Percentiles rank a stretch among this genome's conserved stretches.
Evolutionary conservation across 2,329 filamentous ascomycete species (phyloP).

Genomic region (Waltergamsia citrina): DNA sequence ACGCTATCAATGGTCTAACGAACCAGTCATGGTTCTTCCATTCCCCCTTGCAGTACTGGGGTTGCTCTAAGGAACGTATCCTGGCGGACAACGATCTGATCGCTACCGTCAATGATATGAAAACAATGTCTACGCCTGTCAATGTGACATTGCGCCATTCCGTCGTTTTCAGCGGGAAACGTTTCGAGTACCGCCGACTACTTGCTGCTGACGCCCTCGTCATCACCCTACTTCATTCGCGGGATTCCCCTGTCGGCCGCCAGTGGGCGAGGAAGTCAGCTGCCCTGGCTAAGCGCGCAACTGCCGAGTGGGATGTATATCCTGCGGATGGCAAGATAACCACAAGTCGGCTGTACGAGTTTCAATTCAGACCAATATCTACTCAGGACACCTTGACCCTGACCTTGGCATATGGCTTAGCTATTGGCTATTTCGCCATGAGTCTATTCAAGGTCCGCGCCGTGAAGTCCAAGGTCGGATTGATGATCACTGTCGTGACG

Average conservation of each 20-base stretch:
- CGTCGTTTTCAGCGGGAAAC: constrained; percentile 75
- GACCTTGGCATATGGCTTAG: constrained; percentile 54
- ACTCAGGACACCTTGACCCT: constrained; percentile 54
- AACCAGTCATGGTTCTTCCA: constrained; percentile 68
- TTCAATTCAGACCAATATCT: constrained; percentile 68
- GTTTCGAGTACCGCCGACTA: constrained; percentile 57
- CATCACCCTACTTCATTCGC: constrained; percentile 63
- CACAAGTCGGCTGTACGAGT: constrained; percentile 61
- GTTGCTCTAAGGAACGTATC: constrained; percentile 51
- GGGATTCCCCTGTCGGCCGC: constrained; percentile 52
- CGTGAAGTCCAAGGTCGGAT: constrained; percentile 65
- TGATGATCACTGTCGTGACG: constrained; percentile 59
- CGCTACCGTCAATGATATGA: constrained; percentile 57
- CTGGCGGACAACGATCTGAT: constrained; percentile 53
- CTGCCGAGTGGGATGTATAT: constrained; percentile 55
- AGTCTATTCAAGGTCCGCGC: constrained; percentile 62
- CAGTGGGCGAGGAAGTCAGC: constrained; percentile 55
- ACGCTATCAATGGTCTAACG: constrained; percentile 49
- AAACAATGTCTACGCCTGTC: constrained; percentile 53
- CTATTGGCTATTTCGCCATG: constrained; percentile 54
- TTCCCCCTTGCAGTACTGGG: constrained; percentile 77
- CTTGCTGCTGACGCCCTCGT: constrained; percentile 69
- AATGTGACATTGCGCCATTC: constrained; percentile 69
- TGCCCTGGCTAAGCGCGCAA: constrained; percentile 36
- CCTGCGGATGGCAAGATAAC: constrained; percentile 44